phyloP scores from a whole-genome alignment of 2,329 filamentous ascomycete genomes.

The Hymenoscyphus scutula region DNA sequence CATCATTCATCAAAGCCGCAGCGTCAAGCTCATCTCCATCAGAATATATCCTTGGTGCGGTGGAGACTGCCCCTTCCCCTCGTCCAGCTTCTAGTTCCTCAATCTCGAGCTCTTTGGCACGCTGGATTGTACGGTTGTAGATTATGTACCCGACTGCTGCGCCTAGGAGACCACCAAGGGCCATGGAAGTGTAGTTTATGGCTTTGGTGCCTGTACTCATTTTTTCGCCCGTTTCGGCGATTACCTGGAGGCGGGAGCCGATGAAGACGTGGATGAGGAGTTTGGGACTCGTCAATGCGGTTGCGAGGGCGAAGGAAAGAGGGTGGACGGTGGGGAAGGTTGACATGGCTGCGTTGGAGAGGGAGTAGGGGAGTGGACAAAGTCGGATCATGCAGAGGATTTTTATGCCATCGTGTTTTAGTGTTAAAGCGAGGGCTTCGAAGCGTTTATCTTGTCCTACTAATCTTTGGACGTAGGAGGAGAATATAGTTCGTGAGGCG shows the following conservation, averaged over 20 bases:
- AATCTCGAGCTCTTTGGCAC: slow-evolving; percentile 54
- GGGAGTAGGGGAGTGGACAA: slow-evolving; percentile 87
- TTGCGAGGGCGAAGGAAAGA: slow-evolving; percentile 74
- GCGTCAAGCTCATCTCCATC: slow-evolving; percentile 23
- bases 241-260: slow-evolving; percentile 74
- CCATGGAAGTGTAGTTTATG: slow-evolving; percentile 81
- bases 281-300: slow-evolving; percentile 79
- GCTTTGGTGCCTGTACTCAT: slow-evolving; percentile 78
- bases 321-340: slow-evolving; percentile 88
- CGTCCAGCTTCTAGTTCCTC: slow-evolving; percentile 32
- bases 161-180: slow-evolving; percentile 68
- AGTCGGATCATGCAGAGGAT: slow-evolving; percentile 88
- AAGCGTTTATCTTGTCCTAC: slow-evolving; percentile 84
- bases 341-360: slow-evolving; percentile 91
- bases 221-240: slow-evolving; percentile 78
- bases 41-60: slow-evolving; percentile 21
- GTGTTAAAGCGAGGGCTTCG: slow-evolving; percentile 79
- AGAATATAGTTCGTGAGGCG: slow-evolving; percentile 74
- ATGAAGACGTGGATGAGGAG: slow-evolving; percentile 91
- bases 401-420: slow-evolving; percentile 86
- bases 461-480: slow-evolving; percentile 73
- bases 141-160: slow-evolving; percentile 78
- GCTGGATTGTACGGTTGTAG: slow-evolving; percentile 68
- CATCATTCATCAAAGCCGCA: slow-evolving; percentile 33
- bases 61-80: slow-evolving; percentile 13